Conservation (phyloP, 208 protist species). For the Wallacemonas rigidus region DNA sequence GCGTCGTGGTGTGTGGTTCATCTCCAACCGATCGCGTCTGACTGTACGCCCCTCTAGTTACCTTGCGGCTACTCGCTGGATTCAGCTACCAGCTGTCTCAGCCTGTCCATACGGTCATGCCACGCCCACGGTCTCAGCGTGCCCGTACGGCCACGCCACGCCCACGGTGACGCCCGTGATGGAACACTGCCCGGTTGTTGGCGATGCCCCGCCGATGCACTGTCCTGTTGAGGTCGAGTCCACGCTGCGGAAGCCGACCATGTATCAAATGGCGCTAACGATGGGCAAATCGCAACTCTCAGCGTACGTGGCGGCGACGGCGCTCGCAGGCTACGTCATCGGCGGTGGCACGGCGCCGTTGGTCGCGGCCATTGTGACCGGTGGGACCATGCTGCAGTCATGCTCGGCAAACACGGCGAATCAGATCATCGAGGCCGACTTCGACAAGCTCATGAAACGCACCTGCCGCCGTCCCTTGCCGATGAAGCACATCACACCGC, state of each 20-base stretch:
- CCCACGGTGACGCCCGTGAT: constrained; percentile 24
- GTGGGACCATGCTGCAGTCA: constrained; percentile 80
- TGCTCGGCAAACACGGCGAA: constrained; percentile 91
- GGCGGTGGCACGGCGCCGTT: constrained; percentile 57
- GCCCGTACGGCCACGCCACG: constrained; percentile 44
- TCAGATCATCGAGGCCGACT: constrained; percentile 79
- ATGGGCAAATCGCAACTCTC: constrained; percentile 88
- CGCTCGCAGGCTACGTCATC: constrained; percentile 77
- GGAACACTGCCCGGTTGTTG: constrained; percentile 66
- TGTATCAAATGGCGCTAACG: constrained; percentile 45
- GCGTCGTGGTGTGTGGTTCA: constrained; percentile 10
- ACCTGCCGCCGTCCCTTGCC: constrained; percentile 87
- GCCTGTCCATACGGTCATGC: constrained; percentile 54
- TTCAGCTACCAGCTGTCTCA: constrained; percentile 34
- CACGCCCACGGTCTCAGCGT: constrained; percentile 36
- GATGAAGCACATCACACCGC: constrained; percentile 65
- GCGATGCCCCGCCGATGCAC: constrained; percentile 37
- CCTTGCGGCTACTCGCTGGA: constrained; percentile 17
- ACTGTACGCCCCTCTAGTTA: neutral
- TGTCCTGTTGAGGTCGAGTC: constrained; percentile 52
- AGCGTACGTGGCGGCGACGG: constrained; percentile 78
- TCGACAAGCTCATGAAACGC: constrained; percentile 90
- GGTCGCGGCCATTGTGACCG: constrained; percentile 47
- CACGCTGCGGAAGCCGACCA: constrained; percentile 26
- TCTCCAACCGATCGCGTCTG: neutral